Conservation (phyloP, 352 stramenopile genomes). For the Phytophthora tubulina region DNA sequence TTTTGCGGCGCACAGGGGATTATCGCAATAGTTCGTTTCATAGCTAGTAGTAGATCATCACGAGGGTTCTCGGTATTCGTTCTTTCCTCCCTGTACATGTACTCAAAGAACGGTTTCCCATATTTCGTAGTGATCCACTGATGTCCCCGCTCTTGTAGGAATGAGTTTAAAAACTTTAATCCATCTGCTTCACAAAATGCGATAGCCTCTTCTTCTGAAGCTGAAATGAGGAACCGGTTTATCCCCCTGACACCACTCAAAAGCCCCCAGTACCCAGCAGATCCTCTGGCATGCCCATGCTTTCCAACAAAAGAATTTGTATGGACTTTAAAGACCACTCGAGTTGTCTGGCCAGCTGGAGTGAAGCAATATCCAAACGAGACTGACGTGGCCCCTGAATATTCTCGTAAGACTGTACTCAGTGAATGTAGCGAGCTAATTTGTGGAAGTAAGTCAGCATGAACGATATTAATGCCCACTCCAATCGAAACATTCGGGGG, state of each 20-base stretch:
- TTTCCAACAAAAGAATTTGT: neutral
- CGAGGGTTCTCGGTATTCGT: neutral
- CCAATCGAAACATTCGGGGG: conserved; percentile 23
- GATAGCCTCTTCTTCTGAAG: conserved; percentile 20
- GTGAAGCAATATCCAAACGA: conserved; percentile 31
- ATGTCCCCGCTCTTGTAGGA: conserved; percentile 2
- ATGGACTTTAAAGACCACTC: conserved; percentile 32
- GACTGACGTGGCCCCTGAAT: conserved; percentile 22
- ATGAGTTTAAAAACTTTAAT: conserved; percentile 26
- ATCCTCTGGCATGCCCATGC: conserved; percentile 2
- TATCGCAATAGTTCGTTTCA: conserved; percentile 15
- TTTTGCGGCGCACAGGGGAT: conserved; percentile 11
- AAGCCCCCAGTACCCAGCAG: conserved; percentile 12
- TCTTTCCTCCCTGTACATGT: neutral
- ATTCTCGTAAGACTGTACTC: conserved; percentile 16
- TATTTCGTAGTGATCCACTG: conserved; percentile 15
- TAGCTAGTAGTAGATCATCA: conserved; percentile 15
- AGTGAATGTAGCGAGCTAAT: conserved; percentile 22
- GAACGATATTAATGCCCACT: conserved; percentile 30
- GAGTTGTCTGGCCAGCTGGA: conserved; percentile 11
- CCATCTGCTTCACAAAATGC: conserved; percentile 32
- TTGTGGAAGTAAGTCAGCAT: conserved; percentile 34
- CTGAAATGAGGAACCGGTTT: conserved; percentile 18
- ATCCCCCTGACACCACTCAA: conserved; percentile 14
- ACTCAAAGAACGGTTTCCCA: conserved; percentile 15